Evolutionary conservation across 495 filamentous ascomycete genomes (phyloP).

Genomic region (Aspergillus bertholletiae): DNA sequence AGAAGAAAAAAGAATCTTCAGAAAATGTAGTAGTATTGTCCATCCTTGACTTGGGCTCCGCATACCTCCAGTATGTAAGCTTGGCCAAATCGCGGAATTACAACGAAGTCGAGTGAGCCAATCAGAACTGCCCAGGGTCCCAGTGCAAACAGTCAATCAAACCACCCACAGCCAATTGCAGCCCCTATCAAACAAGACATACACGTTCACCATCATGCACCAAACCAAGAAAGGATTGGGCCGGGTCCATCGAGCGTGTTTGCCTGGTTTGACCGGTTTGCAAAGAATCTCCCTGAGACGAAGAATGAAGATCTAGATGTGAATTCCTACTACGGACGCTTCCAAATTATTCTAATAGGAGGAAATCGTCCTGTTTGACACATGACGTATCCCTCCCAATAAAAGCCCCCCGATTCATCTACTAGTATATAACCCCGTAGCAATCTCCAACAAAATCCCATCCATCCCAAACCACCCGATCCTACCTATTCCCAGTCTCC

Average conservation of each 20-base stretch:
- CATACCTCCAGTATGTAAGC: neutral
- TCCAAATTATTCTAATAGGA: no score
- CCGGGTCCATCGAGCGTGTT: neutral
- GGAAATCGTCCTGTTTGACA: no score
- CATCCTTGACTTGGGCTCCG: neutral
- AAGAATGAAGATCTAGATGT: no score
- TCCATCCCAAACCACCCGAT: neutral
- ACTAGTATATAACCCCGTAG: no score
- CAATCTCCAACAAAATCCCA: neutral
- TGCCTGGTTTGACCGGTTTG: neutral
- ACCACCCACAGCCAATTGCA: neutral
- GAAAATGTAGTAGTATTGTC: no score
- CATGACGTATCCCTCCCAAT: no score
- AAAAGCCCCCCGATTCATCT: no score
- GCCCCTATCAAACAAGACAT: neutral
- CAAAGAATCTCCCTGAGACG: no score
- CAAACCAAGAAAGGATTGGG: neutral
- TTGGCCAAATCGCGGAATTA: neutral
- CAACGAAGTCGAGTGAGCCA: neutral
- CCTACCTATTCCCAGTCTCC: neutral
- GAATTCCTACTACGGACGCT: no score
- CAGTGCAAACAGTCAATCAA: neutral
- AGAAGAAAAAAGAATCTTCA: no score
- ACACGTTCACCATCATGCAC: neutral
- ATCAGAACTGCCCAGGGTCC: neutral